Evolutionary conservation across 2,329 filamentous ascomycete genomes (phyloP).

Genomic region (Pochonia chlamydosporia): DNA sequence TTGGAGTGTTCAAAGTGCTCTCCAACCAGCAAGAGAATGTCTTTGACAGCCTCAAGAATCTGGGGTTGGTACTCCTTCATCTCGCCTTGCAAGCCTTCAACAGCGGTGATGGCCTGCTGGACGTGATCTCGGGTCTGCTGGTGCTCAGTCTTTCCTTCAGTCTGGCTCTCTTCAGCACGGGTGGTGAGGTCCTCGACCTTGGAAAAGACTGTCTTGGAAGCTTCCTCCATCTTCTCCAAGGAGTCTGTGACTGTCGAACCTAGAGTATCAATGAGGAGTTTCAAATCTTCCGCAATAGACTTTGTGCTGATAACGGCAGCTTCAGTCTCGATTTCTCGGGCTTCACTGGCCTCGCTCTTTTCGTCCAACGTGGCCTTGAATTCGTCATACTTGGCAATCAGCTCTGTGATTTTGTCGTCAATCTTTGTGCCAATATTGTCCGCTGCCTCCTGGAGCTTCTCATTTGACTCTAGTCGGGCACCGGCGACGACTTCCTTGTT

Average conservation of each 20-base stretch:
- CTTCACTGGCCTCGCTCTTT: constrained; percentile 66
- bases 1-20: constrained; percentile 89
- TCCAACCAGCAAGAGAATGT: constrained; percentile 75
- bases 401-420: constrained; percentile 63
- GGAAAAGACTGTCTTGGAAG: constrained; percentile 79
- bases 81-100: constrained; percentile 72
- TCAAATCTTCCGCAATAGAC: constrained; percentile 78
- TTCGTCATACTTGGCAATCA: constrained; percentile 85
- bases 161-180: constrained; percentile 70
- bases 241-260: constrained; percentile 75
- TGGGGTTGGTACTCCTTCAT: constrained; percentile 82
- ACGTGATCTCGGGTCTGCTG: constrained; percentile 77
- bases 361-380: constrained; percentile 70
- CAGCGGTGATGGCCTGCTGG: constrained; percentile 63
- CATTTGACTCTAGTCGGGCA: constrained; percentile 76
- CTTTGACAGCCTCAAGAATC: constrained; percentile 78
- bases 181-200: constrained; percentile 73
- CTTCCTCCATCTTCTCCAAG: constrained; percentile 79
- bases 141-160: constrained; percentile 72
- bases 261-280: constrained; percentile 77
- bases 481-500: constrained; percentile 74
- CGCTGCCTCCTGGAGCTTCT: constrained; percentile 60
- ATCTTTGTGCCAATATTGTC: constrained; percentile 50
- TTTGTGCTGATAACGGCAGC: constrained; percentile 71
- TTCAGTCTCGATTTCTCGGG: constrained; percentile 66